A percentile compares a stretch with the other conserved stretches of the same genome.
These are phyloP conservation scores for Zymoseptoria pseudotritici DNA, from an alignment of 2,329 filamentous ascomycete species.

Conservation along the genomic window DNA sequence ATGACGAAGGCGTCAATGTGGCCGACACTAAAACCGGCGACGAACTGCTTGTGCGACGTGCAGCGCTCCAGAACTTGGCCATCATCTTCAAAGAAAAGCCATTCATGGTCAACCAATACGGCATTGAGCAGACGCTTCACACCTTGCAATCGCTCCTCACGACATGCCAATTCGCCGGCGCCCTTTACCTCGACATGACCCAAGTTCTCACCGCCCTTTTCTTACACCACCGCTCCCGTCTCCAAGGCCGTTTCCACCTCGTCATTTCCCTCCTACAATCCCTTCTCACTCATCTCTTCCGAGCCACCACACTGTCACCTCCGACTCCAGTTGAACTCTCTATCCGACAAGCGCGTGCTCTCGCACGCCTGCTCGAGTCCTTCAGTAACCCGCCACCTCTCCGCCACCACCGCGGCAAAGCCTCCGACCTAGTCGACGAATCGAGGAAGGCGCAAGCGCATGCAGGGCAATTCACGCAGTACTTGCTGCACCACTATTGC, in stretches of 20 bases:
- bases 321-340: constrained; percentile 18
- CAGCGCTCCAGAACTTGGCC: constrained; percentile 14
- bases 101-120: constrained; percentile 37
- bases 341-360: constrained; percentile 41
- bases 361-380: constrained; percentile 50
- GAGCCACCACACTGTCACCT: constrained; percentile 26
- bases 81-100: constrained; percentile 22
- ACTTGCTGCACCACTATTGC: constrained; percentile 52
- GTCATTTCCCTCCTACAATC: constrained; percentile 48
- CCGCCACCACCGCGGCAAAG: constrained; percentile 22
- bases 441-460: constrained; percentile 52
- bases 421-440: constrained; percentile 47
- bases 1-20: background rate
- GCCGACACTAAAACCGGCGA: background rate
- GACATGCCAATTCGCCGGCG: constrained; percentile 18
- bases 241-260: constrained; percentile 55
- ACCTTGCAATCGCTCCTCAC: constrained; percentile 29
- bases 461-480: constrained; percentile 51
- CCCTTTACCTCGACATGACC: constrained; percentile 49
- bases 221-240: constrained; percentile 49
- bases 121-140: constrained; percentile 35
- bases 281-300: constrained; percentile 50
- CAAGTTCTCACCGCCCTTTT: constrained; percentile 46
- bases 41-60: background rate
- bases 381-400: constrained; percentile 54